phyloP scores from a whole-genome alignment of 2,329 filamentous ascomycete species.

The Hypoxylon sp. region DNA sequence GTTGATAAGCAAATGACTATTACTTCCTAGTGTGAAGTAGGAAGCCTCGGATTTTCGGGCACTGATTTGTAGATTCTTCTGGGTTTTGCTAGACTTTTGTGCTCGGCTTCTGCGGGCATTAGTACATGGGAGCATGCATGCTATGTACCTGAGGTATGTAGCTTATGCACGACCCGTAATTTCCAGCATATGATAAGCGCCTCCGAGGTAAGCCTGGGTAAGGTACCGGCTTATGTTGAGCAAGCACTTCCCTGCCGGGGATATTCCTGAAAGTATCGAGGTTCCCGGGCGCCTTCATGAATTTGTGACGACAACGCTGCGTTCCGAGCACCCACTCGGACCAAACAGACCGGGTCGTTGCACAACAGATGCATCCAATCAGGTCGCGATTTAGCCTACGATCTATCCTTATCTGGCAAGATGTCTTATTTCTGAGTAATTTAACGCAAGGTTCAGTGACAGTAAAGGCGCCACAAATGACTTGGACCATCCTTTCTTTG shows the following conservation, averaged over 20 bases:
- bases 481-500: conserved; percentile 4
- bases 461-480: conserved; percentile 22
- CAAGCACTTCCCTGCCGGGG: neutral
- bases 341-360: conserved; percentile 29
- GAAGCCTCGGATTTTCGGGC: neutral
- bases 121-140: neutral
- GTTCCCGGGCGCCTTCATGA: conserved; percentile 3
- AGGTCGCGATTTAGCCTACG: neutral
- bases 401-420: conserved; percentile 35
- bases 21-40: conserved; percentile 9
- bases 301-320: conserved; percentile 37
- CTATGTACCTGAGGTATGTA: neutral
- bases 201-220: neutral
- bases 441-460: conserved; percentile 29
- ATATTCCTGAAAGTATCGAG: conserved; percentile 24
- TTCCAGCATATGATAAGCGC: conserved; percentile 8
- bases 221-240: conserved; percentile 1
- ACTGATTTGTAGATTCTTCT: conserved; percentile 24
- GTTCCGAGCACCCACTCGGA: conserved; percentile 25
- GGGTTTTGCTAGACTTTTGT: conserved; percentile 8
- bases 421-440: conserved; percentile 8
- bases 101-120: conserved; percentile 6
- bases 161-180: neutral
- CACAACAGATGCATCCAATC: conserved; percentile 21
- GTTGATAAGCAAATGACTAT: conserved; percentile 22